phyloP scores from a whole-genome alignment of 805 yeast species.

The Candida stauntonica region DNA sequence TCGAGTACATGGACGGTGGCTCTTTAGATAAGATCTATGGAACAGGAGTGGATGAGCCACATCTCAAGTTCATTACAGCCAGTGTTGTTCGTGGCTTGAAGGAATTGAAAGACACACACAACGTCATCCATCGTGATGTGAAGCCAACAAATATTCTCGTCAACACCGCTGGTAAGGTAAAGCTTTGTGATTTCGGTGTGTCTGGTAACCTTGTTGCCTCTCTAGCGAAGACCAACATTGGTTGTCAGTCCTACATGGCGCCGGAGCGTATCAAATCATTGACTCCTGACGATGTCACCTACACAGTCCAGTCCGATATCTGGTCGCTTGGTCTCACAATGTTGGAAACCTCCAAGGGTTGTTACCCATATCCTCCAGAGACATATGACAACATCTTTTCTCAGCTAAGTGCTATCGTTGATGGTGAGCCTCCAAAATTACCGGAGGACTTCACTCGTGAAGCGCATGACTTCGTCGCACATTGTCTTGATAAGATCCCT shows the following conservation, averaged over 20 bases:
- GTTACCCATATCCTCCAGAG: slow-evolving; percentile 96
- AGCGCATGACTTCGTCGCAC: slow-evolving; percentile 76
- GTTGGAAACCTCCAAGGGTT: slow-evolving; percentile 84
- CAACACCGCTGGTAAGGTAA: slow-evolving; percentile 78
- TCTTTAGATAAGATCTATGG: slow-evolving; percentile 84
- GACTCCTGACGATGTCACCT: slow-evolving; percentile 71
- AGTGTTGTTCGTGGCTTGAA: slow-evolving; percentile 77
- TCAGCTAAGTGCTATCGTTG: slow-evolving; percentile 94
- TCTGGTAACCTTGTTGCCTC: slow-evolving; percentile 93
- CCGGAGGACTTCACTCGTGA: slow-evolving; percentile 65
- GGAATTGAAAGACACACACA: slow-evolving; percentile 82
- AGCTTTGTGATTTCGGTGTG: slow-evolving; percentile 94
- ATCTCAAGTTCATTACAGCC: slow-evolving; percentile 74
- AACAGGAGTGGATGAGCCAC: slow-evolving; percentile 69
- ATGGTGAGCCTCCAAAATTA: slow-evolving; percentile 84
- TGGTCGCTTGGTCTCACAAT: slow-evolving; percentile 92
- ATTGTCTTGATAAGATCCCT: slow-evolving; percentile 78
- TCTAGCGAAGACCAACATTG: slow-evolving; percentile 90
- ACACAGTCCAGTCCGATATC: slow-evolving; percentile 90
- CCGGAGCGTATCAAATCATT: slow-evolving; percentile 86
- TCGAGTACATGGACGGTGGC: slow-evolving; percentile 97
- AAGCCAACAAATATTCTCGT: slow-evolving; percentile 93
- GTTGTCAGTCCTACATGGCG: slow-evolving; percentile 98
- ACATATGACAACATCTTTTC: slow-evolving; percentile 86
- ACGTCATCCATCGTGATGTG: slow-evolving; percentile 93